phyloP scores from a whole-genome alignment of 2,329 filamentous ascomycete genomes.

The Fusarium torulosum region DNA sequence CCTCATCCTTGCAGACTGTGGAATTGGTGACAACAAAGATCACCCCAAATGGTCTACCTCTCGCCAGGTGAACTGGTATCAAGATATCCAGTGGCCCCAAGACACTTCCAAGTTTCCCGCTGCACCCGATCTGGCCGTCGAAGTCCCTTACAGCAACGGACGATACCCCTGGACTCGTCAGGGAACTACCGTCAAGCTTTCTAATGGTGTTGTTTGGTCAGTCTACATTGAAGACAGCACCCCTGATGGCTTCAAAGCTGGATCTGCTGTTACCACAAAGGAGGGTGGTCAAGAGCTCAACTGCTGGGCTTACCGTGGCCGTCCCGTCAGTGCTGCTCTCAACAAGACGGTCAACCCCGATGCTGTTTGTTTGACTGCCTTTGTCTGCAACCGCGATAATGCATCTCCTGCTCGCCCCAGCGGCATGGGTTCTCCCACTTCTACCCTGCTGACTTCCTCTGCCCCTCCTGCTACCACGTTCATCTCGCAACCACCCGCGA shows the following conservation, averaged over 20 bases:
- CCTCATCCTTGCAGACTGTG: conserved; percentile 58
- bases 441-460: conserved; percentile 51
- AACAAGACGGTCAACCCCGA: conserved; percentile 56
- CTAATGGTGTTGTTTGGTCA: conserved; percentile 57
- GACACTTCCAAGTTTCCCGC: conserved; percentile 53
- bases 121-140: conserved; percentile 55
- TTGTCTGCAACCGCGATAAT: conserved; percentile 57
- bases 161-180: conserved; percentile 56
- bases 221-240: conserved; percentile 58
- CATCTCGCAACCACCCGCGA: conserved; percentile 49
- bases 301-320: conserved; percentile 59
- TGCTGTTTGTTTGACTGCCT: conserved; percentile 57
- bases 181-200: conserved; percentile 55
- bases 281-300: conserved; percentile 56
- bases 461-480: conserved; percentile 52
- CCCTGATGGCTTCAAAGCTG: conserved; percentile 56
- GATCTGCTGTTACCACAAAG: conserved; percentile 56
- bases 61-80: conserved; percentile 60
- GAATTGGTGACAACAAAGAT: conserved; percentile 57
- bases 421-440: conserved; percentile 54
- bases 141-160: conserved; percentile 56
- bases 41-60: conserved; percentile 58
- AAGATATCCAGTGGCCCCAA: conserved; percentile 54
- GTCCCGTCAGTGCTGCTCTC: conserved; percentile 54
- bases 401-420: conserved; percentile 52